Conservation (phyloP, 805 yeast species). For the Kluyveromyces lactis region DNA sequence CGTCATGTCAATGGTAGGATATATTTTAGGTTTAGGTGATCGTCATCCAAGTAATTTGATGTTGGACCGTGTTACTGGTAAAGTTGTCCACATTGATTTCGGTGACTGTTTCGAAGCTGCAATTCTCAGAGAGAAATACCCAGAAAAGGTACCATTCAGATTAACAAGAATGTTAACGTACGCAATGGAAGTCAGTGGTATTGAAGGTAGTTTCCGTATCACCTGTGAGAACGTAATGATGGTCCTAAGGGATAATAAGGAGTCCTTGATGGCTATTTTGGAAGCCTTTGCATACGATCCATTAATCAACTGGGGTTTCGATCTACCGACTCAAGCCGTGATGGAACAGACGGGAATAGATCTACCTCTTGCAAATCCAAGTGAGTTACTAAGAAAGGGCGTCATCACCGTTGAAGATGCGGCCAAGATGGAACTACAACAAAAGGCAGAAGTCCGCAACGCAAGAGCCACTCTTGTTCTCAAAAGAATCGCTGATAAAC, state of each 20-base stretch:
- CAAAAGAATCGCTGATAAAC: constrained; percentile 82
- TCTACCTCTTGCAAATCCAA: constrained; percentile 59
- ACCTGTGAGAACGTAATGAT: constrained; percentile 97
- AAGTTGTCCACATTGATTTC: constrained; percentile 94
- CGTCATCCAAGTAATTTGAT: constrained; percentile 95
- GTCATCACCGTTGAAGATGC: constrained; percentile 75
- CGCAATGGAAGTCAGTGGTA: constrained; percentile 98
- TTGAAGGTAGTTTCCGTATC: constrained; percentile 93
- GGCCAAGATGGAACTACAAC: constrained; percentile 56
- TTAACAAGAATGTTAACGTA: constrained; percentile 93
- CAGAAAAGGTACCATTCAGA: constrained; percentile 96
- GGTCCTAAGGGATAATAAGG: constrained; percentile 86
- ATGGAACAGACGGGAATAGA: constrained; percentile 66
- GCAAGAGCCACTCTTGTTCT: constrained; percentile 88
- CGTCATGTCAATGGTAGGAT: constrained; percentile 98
- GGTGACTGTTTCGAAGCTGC: constrained; percentile 99
- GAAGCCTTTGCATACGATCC: constrained; percentile 99
- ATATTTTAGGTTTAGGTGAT: constrained; percentile 93
- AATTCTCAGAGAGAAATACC: constrained; percentile 89
- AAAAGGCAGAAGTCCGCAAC: constrained; percentile 63
- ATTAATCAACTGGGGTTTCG: constrained; percentile 97
- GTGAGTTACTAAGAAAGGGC: constrained; percentile 61
- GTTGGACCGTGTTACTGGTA: constrained; percentile 91
- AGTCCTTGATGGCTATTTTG: constrained; percentile 92
- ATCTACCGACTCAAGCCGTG: constrained; percentile 73